phyloP scores from a whole-genome alignment of 2,329 filamentous ascomycete species.

The Hypoxylon sp. region DNA sequence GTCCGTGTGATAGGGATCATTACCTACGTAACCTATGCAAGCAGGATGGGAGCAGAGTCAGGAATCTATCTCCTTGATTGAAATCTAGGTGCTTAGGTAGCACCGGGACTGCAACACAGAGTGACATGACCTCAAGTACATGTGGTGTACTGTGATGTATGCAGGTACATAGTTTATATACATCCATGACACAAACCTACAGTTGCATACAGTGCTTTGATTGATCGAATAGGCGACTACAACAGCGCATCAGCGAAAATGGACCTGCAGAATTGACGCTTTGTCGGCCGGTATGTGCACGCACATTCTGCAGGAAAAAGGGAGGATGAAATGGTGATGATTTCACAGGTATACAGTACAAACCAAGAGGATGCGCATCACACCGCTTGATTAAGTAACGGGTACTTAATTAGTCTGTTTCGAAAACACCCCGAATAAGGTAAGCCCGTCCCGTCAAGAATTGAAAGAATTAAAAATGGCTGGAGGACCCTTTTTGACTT shows the following conservation, averaged over 20 bases:
- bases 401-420: slow-evolving; percentile 31
- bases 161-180: slow-evolving; percentile 36
- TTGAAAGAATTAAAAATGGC: slow-evolving; percentile 44
- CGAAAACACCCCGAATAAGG: slow-evolving; percentile 26
- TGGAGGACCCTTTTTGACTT: slow-evolving; percentile 44
- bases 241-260: slow-evolving; percentile 39
- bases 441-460: slow-evolving; percentile 32
- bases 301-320: slow-evolving; percentile 43
- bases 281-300: slow-evolving; percentile 31
- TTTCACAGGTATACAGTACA: slow-evolving; percentile 25
- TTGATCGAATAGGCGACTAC: slow-evolving; percentile 38
- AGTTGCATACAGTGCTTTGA: slow-evolving; percentile 28
- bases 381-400: slow-evolving; percentile 26
- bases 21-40: not conserved
- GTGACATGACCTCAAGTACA: not conserved
- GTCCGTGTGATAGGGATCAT: not conserved
- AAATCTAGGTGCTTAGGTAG: slow-evolving; percentile 15
- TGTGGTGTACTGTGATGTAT: slow-evolving; percentile 31
- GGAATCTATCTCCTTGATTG: slow-evolving; percentile 3
- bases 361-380: not conserved
- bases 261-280: slow-evolving; percentile 33
- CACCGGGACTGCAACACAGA: slow-evolving; percentile 18
- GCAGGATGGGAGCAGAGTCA: not conserved
- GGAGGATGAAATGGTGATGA: slow-evolving; percentile 33
- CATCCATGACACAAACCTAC: slow-evolving; percentile 33